Base-by-base conservation (phyloP, 1,139 yeast genomes). In the Pneumocystis murina region DNA sequence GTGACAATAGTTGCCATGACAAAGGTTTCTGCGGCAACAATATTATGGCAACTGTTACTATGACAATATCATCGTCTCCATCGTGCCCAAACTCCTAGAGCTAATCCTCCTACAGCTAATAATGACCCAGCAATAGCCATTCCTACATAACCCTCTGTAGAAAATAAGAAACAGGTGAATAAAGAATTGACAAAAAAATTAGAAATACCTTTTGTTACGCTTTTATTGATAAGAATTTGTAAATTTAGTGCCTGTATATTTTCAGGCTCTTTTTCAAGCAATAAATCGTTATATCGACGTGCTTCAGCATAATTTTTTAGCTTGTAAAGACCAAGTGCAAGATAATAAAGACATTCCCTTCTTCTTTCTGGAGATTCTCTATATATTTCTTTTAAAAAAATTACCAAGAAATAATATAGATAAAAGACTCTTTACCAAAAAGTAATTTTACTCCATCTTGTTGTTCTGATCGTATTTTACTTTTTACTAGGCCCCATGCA, bases 401-500 rank as follows among this genome's bases (percentile, higher is more conserved):
- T 33, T 16, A n/a, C 0, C 35, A 28, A 17, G 12, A 20, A 8
- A 35, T 61, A 28, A 16, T 36, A 12, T 12, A 59, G 20, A 33
- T 12, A 6, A n/a, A 38, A n/a, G 43, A 17, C 60, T 59, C 59
- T 60, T 88, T 81, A 63, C 84, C 84, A 0, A 92, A 81, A 66
- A 94, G 78, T 48, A 91, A 79, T 65, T 82, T 84, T 35, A 94
- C 84, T 0, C 97, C 99, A 64, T 85, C 79, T 68, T 85, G 81
- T 71, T 88, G 95, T 66, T 87, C 85, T 62, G 78, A 79, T 33
- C 78, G 78, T 60, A 78, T 76, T 62, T 75, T 71, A 4, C 95
- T 84, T 72, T 90, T 90, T 67, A 94, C 82, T 63, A 92, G 77
- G 0, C 95, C 98, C 98, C 99, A 94, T 0, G 97, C 95, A 71